These are phyloP conservation scores for Corylus heterophylla DNA, from an alignment of 306 rosid genomes.

Conservation along the genomic window DNA sequence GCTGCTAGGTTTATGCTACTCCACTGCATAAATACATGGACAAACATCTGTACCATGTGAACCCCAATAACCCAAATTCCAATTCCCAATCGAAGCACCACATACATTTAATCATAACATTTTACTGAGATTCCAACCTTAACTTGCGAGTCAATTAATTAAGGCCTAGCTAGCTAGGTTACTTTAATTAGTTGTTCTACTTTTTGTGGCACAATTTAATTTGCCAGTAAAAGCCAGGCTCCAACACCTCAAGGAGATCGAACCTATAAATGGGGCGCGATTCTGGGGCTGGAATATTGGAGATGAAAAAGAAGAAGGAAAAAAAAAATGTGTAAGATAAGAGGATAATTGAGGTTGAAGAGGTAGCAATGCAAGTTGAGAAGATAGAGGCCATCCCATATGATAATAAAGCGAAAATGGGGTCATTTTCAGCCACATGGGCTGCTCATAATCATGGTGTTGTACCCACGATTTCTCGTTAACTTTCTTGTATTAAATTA, in stretches of 20 bases:
- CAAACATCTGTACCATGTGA: slow-evolving; percentile 24
- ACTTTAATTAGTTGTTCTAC: too few species aligned
- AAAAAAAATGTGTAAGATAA: background rate
- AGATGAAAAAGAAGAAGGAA: too few species aligned
- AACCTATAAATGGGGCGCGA: too few species aligned
- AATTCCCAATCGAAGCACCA: slow-evolving; percentile 3
- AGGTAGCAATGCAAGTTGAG: slow-evolving; percentile 6
- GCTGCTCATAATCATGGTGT: slow-evolving; percentile 26
- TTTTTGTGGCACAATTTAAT: too few species aligned
- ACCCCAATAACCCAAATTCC: slow-evolving; percentile 17
- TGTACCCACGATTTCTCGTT: slow-evolving; percentile 27
- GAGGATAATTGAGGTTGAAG: background rate
- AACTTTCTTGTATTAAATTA: slow-evolving; percentile 24
- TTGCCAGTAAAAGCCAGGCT: too few species aligned
- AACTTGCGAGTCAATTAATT: too few species aligned
- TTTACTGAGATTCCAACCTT: too few species aligned
- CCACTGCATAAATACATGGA: background rate
- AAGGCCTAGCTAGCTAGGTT: too few species aligned
- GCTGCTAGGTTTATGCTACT: background rate
- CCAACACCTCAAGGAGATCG: too few species aligned
- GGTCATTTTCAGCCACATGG: slow-evolving; percentile 46
- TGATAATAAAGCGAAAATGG: slow-evolving; percentile 37
- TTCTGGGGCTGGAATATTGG: too few species aligned
- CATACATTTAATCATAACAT: too few species aligned
- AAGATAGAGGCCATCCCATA: slow-evolving; percentile 25